These are phyloP conservation scores for Aspergillus texensis DNA, from an alignment of 2,329 filamentous ascomycete genomes.

Conservation along the genomic window DNA sequence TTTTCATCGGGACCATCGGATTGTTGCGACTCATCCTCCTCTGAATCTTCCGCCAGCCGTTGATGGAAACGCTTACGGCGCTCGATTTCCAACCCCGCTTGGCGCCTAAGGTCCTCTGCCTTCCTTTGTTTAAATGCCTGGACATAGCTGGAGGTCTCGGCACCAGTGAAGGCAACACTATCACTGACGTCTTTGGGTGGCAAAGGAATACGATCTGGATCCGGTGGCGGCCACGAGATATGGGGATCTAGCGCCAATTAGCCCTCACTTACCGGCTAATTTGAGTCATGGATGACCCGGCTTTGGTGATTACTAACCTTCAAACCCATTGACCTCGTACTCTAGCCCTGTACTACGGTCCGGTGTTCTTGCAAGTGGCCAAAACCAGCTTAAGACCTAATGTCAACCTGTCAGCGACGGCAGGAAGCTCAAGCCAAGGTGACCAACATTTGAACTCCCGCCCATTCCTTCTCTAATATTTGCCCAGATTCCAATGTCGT, in stretches of 20 bases:
- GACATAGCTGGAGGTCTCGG: constrained; percentile 39
- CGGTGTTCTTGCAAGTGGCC: constrained; percentile 59
- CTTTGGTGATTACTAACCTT: constrained; percentile 45
- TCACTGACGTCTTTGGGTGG: constrained; percentile 22
- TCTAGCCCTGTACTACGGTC: constrained; percentile 48
- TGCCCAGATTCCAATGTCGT: constrained; percentile 64
- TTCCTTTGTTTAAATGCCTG: constrained; percentile 59
- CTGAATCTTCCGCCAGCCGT: constrained; percentile 30
- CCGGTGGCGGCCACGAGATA: constrained; percentile 51
- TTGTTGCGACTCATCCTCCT: constrained; percentile 22
- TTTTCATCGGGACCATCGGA: constrained; percentile 22
- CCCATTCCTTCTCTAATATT: constrained; percentile 66
- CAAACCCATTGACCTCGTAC: constrained; percentile 64
- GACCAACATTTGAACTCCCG: constrained; percentile 48
- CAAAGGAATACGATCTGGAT: constrained; percentile 52
- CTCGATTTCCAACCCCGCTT: constrained; percentile 37
- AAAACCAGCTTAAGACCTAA: constrained; percentile 60
- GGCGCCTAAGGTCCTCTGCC: constrained; percentile 52
- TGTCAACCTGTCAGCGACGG: not conserved
- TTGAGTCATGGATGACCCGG: not conserved
- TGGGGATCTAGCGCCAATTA: constrained; percentile 32
- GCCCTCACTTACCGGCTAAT: not conserved
- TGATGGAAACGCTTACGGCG: constrained; percentile 47
- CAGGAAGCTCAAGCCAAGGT: not conserved
- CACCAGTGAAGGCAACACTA: constrained; percentile 28